Evolutionary conservation across 164 flowering plant genomes (phyloP), one percentile per base, ranked within the genome.

Genomic region (Cinnamomum micranthum): DNA sequence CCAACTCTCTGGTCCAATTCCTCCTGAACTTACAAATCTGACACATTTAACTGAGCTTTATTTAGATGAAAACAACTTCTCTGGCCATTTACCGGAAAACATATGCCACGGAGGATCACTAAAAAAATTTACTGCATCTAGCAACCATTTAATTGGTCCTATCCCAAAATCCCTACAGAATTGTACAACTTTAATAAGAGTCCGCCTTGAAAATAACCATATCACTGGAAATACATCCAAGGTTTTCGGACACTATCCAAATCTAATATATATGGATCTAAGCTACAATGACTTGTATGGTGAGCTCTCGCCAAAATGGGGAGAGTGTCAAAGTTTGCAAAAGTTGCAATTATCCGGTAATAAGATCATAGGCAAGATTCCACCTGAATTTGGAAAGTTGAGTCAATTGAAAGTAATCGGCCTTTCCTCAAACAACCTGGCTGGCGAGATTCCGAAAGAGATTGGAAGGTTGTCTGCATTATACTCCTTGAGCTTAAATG

Each of bases 391-490:
- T 25, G 82, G 85, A 6, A 69, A 69, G 19, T 25, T 81, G 33
- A 73, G 77, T 3, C 68, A 74, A 35, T 31, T 86, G 23, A 33
- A 33, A 0, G 63, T n/a, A 10, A 73, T 86, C 2, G 60, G 58
- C 71, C 75, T 87, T 20, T 70, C 65, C 28, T 80, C 82, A 2
- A 91, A 91, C 71, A 20, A 77, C 1, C 74, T 89, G 71, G 70
- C 41, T 0, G 92, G 95, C 33, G 55, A 65, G 4, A 83, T 88
- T 64, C 91, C 92, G 0, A 23, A 20, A 24, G 84, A 82, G 70
- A 67, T 89, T 33, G 80, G 75, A 2, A 64, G 76, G 20, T 73
- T 78, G 28, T 55, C 23, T 0, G 12, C 28, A 2, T 31, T 88
- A 31, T 74, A 63, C 74, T 75, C 70, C 59, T 85, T 89, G 19